Base-by-base conservation (phyloP, 169 alveolate species). In the Cryptosporidium viatorum region DNA sequence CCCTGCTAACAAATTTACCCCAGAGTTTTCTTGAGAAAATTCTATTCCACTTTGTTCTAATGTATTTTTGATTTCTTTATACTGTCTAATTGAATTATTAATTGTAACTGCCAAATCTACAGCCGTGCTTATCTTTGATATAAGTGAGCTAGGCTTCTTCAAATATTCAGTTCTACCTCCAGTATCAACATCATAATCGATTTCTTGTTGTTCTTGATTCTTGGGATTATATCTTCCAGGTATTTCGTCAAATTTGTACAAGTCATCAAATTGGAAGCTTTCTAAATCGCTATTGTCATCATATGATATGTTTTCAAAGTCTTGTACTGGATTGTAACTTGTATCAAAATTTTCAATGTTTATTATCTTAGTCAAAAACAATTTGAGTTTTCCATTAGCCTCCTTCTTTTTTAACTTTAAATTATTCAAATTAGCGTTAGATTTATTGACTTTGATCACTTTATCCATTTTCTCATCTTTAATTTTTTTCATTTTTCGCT, bases 261-360 rank as follows among this genome's bases (percentile, higher is more conserved):
- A 45, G 31, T 80, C 89, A 18, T 80, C 89, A 80, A 80, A 80
- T 65, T 80, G 89, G 48, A 80, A 80, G 35, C 80, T 80, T 35
- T 80, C 89, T 39, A 80, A 43, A 65, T 80, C 89, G 35, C 45
- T 41, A 12, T 23, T 2, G 9, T 62, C 51, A 10, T 48, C 31
- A 41, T 37, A 23, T n/a, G 58, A 73, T 18, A 21, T 39, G 2
- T 39, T 39, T 33, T 55, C 86, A 37, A 7, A 21, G 0, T 73
- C 43, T 26, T 59, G 9, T 48, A 10, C 71, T 18, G 18, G 45
- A 1, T 12, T 26, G 41, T 3, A 9, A 7, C 41, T 50, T 35
- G 9, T 26, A 26, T 43, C 85, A 29, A 50, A 48, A 26, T 73
- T 41, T 10, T 73, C 71, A 55, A 73, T 33, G 39, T 23, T 41